Conservation (phyloP, 306 rosid species). For the Fragaria iinumae region DNA sequence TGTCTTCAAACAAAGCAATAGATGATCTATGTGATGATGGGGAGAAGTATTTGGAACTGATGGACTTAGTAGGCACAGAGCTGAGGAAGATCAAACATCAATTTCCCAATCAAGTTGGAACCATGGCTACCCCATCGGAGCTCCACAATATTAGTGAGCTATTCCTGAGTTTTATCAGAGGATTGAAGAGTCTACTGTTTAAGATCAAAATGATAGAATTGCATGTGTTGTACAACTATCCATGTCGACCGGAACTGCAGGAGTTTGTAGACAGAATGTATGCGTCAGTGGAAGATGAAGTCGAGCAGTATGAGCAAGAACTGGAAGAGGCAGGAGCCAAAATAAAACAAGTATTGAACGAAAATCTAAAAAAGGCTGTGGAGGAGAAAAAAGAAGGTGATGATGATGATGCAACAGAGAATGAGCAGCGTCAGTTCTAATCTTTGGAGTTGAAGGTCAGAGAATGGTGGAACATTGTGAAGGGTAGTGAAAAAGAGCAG, state of each 20-base stretch:
- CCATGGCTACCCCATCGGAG: neutral
- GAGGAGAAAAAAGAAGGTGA: neutral
- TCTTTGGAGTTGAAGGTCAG: neutral
- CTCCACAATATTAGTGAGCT: neutral
- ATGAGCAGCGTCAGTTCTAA: neutral
- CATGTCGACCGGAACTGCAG: neutral
- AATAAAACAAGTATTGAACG: neutral
- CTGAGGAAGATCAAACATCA: neutral
- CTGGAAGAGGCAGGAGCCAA: neutral
- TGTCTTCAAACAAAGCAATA: neutral
- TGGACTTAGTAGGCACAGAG: neutral
- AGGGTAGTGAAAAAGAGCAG: too few species aligned
- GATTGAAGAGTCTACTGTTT: neutral
- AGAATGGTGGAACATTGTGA: neutral
- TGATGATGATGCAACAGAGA: neutral
- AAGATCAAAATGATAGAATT: neutral
- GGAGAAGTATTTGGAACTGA: neutral
- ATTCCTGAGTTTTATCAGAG: neutral
- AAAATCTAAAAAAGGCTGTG: neutral
- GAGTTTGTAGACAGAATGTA: neutral
- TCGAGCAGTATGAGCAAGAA: neutral
- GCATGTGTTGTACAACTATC: neutral
- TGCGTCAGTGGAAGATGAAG: neutral
- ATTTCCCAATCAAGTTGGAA: neutral
- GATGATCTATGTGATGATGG: neutral